These are phyloP conservation scores for Alternaria angustiovoidea DNA, from an alignment of 2,329 filamentous ascomycete genomes.

Conservation along the genomic window DNA sequence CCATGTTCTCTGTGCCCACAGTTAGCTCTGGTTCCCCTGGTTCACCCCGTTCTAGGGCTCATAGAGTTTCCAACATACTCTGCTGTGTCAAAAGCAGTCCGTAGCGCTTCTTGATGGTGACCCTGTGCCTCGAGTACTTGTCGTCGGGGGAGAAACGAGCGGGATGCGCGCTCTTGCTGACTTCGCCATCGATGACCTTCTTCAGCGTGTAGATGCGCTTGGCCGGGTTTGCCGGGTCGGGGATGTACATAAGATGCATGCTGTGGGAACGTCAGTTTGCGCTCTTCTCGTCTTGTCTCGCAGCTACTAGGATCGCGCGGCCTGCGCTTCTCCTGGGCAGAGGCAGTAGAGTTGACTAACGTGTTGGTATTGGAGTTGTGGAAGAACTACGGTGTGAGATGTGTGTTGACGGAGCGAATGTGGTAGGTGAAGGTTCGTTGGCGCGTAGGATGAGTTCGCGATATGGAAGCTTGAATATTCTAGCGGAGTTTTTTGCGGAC, in stretches of 20 bases:
- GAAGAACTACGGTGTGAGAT: not conserved
- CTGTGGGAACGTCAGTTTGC: constrained; percentile 24
- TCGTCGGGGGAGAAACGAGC: constrained; percentile 97
- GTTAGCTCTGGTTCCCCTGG: constrained; percentile 4
- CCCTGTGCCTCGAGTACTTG: constrained; percentile 94
- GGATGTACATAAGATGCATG: constrained; percentile 86
- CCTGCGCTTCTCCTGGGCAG: not conserved
- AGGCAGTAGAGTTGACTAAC: not conserved
- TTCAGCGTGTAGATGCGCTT: constrained; percentile 95
- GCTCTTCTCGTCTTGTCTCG: not conserved
- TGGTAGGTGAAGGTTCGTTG: not conserved
- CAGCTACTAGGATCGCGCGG: not conserved
- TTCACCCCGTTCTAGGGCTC: not conserved
- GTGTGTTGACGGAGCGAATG: not conserved
- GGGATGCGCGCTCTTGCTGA: constrained; percentile 95
- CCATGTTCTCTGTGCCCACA: constrained; percentile 33
- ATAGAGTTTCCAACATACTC: constrained; percentile 50
- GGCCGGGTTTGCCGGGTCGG: constrained; percentile 71
- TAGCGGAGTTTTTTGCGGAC: constrained; percentile 35
- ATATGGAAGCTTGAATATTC: constrained; percentile 14
- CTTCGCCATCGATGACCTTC: constrained; percentile 81
- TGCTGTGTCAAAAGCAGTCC: constrained; percentile 86
- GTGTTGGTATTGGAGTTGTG: constrained; percentile 1
- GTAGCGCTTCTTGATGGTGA: constrained; percentile 94
- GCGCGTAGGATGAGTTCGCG: constrained; percentile 10